Percentiles rank a stretch among this genome's conserved stretches.
phyloP scores from a whole-genome alignment of 331 rosid species.

The Ulmus americana region DNA sequence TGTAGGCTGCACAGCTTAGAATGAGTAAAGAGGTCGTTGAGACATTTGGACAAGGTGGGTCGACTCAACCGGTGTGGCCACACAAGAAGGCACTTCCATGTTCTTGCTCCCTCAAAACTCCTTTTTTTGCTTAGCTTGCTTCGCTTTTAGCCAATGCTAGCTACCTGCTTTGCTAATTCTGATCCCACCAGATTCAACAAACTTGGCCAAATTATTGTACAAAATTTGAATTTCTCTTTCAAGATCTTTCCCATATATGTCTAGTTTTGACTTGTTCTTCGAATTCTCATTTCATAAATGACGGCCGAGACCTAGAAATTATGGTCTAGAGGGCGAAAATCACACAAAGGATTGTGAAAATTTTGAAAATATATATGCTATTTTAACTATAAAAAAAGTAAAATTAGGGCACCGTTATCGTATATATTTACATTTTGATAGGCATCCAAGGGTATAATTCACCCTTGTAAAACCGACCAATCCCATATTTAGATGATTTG shows the following conservation, averaged over 20 bases:
- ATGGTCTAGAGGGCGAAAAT: too few species aligned
- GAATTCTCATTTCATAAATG: too few species aligned
- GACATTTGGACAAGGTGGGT: conserved; percentile 19
- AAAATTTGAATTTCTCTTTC: neutral
- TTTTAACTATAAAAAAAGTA: too few species aligned
- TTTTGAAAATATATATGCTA: too few species aligned
- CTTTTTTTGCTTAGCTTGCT: neutral
- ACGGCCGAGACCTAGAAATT: too few species aligned
- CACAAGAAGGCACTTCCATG: neutral
- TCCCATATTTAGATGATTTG: too few species aligned
- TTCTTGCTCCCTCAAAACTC: neutral
- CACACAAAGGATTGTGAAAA: too few species aligned
- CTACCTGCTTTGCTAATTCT: neutral
- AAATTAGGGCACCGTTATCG: too few species aligned
- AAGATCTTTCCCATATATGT: neutral
- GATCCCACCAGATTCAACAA: neutral
- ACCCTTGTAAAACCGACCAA: too few species aligned
- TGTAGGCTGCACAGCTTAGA: conserved; percentile 10
- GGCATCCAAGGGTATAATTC: too few species aligned
- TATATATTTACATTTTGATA: too few species aligned
- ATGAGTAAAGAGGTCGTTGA: neutral
- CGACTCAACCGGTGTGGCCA: neutral
- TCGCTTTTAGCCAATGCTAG: neutral
- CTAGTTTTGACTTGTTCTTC: too few species aligned
- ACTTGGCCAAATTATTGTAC: neutral